A percentile compares a stretch with the other conserved stretches of the same genome.
Conservation (phyloP, 495 filamentous ascomycete genomes). For the Penicillium daleae region DNA sequence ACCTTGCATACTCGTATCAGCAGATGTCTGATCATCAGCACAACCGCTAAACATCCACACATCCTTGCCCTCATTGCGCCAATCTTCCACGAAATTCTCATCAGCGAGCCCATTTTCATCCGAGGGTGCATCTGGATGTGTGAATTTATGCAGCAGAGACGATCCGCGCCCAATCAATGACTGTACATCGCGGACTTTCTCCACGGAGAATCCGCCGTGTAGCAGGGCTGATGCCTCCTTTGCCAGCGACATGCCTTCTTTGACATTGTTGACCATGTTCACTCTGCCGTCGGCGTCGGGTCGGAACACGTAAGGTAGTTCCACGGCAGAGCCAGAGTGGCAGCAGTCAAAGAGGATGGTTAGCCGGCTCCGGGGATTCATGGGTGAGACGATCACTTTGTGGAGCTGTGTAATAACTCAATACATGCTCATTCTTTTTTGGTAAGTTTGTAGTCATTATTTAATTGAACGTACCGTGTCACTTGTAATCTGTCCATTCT, state of each 20-base stretch:
- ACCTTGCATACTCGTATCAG: conserved; percentile 60
- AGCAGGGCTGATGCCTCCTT: conserved; percentile 50
- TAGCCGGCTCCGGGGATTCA: conserved; percentile 54
- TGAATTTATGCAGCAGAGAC: conserved; percentile 56
- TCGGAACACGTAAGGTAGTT: conserved; percentile 61
- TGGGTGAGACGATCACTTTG: conserved; percentile 53
- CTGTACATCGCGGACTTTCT: conserved; percentile 54
- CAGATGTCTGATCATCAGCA: conserved; percentile 61
- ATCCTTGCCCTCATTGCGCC: conserved; percentile 54
- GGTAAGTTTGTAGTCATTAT: background rate
- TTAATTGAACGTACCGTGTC: conserved; percentile 35
- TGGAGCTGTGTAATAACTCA: conserved; percentile 44
- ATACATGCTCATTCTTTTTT: background rate
- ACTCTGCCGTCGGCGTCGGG: conserved; percentile 59
- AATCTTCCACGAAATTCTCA: conserved; percentile 56
- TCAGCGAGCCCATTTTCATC: conserved; percentile 55
- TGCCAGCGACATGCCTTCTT: conserved; percentile 53
- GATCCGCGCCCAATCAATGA: conserved; percentile 57
- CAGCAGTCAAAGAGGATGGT: conserved; percentile 66
- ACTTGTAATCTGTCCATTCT: conserved; percentile 54
- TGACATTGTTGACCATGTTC: conserved; percentile 57
- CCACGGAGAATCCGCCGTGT: conserved; percentile 55
- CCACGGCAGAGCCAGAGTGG: conserved; percentile 63
- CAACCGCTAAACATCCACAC: conserved; percentile 66
- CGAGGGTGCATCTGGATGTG: conserved; percentile 43